Evolutionary conservation across 495 filamentous ascomycete species (phyloP).

Genomic region (Daldinia decipiens): DNA sequence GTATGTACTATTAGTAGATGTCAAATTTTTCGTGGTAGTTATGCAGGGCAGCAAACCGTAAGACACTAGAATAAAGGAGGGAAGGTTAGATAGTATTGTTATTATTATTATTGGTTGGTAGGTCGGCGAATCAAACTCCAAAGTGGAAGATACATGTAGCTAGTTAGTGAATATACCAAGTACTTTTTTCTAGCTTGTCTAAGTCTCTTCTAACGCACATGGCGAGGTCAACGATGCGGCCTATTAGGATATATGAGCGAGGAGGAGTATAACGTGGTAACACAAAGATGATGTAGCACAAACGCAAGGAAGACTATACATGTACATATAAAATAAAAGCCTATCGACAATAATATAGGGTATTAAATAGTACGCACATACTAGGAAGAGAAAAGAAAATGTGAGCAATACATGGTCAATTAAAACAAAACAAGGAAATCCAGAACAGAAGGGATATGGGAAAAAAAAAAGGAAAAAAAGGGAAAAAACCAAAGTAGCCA

Average conservation of each 20-base stretch:
- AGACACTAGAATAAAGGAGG: constrained; percentile 31
- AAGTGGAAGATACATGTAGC: constrained; percentile 27
- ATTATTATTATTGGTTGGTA: constrained; percentile 30
- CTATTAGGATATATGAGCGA: not conserved
- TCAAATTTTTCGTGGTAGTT: constrained; percentile 34
- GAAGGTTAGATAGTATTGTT: constrained; percentile 5
- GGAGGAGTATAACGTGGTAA: not conserved
- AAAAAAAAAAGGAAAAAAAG: constrained; percentile 15
- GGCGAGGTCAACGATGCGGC: not conserved
- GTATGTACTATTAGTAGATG: constrained; percentile 10
- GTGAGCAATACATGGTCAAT: not conserved
- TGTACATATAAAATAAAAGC: not conserved
- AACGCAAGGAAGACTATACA: not conserved
- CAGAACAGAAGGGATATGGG: constrained; percentile 10
- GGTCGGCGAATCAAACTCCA: constrained; percentile 18
- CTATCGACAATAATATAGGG: not conserved
- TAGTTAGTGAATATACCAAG: not conserved
- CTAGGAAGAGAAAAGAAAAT: constrained; percentile 1
- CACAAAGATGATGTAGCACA: not conserved
- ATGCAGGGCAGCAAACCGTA: constrained; percentile 44
- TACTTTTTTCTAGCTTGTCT: not conserved
- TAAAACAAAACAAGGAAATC: constrained; percentile 37
- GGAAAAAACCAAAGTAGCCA: constrained; percentile 12
- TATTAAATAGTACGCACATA: constrained; percentile 5
- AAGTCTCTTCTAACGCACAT: not conserved